Conservation (phyloP, 2,329 filamentous ascomycete genomes). For the Nemania diffusa region DNA sequence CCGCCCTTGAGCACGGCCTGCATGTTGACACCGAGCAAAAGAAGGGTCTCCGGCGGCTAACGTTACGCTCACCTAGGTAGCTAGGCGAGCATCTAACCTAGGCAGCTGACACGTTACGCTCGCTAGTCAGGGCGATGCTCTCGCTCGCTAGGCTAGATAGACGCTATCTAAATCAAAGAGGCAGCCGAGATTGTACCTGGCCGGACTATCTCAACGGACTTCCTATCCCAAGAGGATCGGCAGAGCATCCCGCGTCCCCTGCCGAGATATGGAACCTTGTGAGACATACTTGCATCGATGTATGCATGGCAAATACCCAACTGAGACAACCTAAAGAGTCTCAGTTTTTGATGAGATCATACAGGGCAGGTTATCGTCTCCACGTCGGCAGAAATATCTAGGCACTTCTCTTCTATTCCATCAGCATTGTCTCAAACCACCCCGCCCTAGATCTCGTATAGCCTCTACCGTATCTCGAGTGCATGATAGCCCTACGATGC, state of each 20-base stretch:
- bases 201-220: background rate
- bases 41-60: constrained; percentile 3
- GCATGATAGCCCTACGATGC: background rate
- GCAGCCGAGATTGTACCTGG: constrained; percentile 12
- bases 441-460: background rate
- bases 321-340: background rate
- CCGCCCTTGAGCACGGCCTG: background rate
- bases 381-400: background rate
- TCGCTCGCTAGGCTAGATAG: background rate
- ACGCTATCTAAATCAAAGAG: constrained; percentile 3
- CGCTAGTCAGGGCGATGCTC: background rate
- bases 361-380: background rate
- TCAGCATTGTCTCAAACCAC: background rate
- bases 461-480: too few species aligned
- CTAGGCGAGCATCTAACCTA: background rate
- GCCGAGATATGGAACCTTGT: constrained; percentile 11
- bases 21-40: background rate
- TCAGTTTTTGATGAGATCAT: background rate
- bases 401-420: background rate
- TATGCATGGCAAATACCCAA: background rate
- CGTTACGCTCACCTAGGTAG: constrained; percentile 13
- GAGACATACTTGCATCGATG: constrained; percentile 9
- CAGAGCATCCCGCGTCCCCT: constrained; percentile 10
- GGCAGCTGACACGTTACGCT: constrained; percentile 19
- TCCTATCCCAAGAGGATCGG: background rate